Base-by-base conservation (phyloP, 2,329 filamentous ascomycete genomes). In the Gnomoniopsis smithogilvyi region DNA sequence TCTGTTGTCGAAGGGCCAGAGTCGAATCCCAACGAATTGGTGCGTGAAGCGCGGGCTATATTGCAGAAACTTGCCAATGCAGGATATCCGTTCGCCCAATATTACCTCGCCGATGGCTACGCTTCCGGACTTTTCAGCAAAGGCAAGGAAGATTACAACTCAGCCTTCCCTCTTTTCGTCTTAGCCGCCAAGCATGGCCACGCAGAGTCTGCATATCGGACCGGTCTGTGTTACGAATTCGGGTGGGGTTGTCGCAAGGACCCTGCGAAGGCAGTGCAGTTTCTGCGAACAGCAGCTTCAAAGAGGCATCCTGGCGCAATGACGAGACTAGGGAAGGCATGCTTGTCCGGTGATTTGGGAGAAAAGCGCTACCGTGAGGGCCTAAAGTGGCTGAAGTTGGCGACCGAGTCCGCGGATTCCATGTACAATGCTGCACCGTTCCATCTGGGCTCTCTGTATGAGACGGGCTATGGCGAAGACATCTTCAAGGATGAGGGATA, bases 301-400 rank as follows among this genome's bases (percentile, higher is more conserved):
- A 98, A 97, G 74, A 91, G 92, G 61, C 95, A 99, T 68, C 95
- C 95, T 0, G 95, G 95, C 52, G 94, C 95, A 52, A 96, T 97
- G 84, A 91, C 92, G 56, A 88, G 95, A 59, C 84, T 99, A 54
- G 94, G 92, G 45, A 90, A 92, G 70, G 95, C 95, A 7, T 98
- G 94, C 74, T 75, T 99, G 56, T 89, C 87, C 3, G 92, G 92
- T 46, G 93, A 98, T 65, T 86, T 99, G 72, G 95, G 95, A 33
- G 86, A 88, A 65, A 92, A 91, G 71, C 84, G 90, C 60, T 96
- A 96, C 69, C 84, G 91, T 54, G 95, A 99, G 73, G 95, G 94
- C 10, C 78, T 98, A 65, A 97, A 96, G 73, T 99, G 95, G 95
- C 79, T 99, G 68, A 98, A 97, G 76, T 85, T 96, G 58, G 95